phyloP scores from a whole-genome alignment of 2,329 filamentous ascomycete species.

The Myriangium duriaei region DNA sequence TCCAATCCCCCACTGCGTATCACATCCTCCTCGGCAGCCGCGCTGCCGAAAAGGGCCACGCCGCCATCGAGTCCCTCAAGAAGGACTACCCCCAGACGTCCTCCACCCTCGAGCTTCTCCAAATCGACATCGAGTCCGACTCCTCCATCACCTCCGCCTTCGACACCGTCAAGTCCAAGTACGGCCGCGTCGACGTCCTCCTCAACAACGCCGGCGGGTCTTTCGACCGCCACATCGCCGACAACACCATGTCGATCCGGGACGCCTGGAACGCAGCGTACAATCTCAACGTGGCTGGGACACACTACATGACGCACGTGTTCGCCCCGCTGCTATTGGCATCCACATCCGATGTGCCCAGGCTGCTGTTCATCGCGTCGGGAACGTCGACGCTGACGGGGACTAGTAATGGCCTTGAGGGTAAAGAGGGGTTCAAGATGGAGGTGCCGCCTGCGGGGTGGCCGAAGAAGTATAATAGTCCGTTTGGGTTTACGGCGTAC shows the following conservation, averaged over 20 bases:
- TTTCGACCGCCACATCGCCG: constrained; percentile 29
- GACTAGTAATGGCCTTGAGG: constrained; percentile 18
- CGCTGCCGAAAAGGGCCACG: constrained; percentile 37
- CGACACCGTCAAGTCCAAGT: constrained; percentile 29
- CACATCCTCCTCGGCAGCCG: constrained; percentile 45
- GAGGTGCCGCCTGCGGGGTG: constrained; percentile 29
- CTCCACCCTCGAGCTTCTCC: constrained; percentile 35
- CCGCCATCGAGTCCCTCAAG: constrained; percentile 32
- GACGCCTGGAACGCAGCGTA: constrained; percentile 26
- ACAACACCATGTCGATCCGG: constrained; percentile 21
- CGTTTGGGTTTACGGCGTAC: constrained; percentile 23
- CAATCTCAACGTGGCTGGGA: constrained; percentile 28
- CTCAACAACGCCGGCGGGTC: constrained; percentile 45
- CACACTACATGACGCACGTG: constrained; percentile 25
- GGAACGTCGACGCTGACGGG: constrained; percentile 31
- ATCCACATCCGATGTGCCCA: constrained; percentile 22
- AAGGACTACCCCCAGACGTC: constrained; percentile 28
- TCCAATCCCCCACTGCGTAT: constrained; percentile 37
- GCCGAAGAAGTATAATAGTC: constrained; percentile 37
- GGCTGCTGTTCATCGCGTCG: constrained; percentile 29
- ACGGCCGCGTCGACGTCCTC: constrained; percentile 39
- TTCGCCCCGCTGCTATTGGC: constrained; percentile 28
- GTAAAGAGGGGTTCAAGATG: constrained; percentile 12
- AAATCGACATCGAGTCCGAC: constrained; percentile 44
- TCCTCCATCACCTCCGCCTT: constrained; percentile 38